Evolutionary conservation across 345 rosid species (phyloP).

Genomic region (Odontarrhena argentea): DNA sequence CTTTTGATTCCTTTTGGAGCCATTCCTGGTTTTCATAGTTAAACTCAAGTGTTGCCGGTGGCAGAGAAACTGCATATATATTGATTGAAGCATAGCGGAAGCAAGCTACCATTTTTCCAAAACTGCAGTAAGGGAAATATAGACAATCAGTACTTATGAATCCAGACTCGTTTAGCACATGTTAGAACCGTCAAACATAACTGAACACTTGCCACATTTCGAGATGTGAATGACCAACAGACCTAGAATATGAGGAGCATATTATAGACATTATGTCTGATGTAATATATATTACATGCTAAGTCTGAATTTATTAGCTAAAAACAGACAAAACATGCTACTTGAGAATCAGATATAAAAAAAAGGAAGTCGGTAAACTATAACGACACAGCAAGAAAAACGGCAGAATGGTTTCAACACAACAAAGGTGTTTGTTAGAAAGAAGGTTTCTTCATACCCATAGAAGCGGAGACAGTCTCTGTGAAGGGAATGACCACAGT

Average conservation of each 20-base stretch:
- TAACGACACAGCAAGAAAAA: conserved; percentile 9
- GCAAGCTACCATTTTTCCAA: conserved; percentile 96
- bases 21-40: conserved; percentile 77
- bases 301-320: conserved; percentile 12
- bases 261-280: conserved; percentile 6
- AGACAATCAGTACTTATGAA: conserved; percentile 32
- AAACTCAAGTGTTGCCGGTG: conserved; percentile 79
- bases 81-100: conserved; percentile 91
- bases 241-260: conserved; percentile 10
- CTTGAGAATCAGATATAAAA: conserved; percentile 25
- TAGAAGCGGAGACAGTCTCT: conserved; percentile 99
- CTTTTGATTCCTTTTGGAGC: conserved; percentile 75
- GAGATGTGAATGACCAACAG: conserved; percentile 8
- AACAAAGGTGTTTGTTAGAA: not conserved
- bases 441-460: conserved; percentile 58
- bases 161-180: conserved; percentile 19
- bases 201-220: conserved; percentile 16
- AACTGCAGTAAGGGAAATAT: conserved; percentile 52
- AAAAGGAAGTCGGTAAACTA: not conserved
- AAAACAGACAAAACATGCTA: conserved; percentile 20
- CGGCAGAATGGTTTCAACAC: not conserved
- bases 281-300: conserved; percentile 3
- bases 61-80: conserved; percentile 81
- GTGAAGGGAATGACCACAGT: conserved; percentile 97
- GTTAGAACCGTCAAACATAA: conserved; percentile 27